A percentile compares a stretch with the other conserved stretches of the same genome.
Conservation (phyloP, 192 early-diverging fungal genomes). For the Podila minutissima region DNA sequence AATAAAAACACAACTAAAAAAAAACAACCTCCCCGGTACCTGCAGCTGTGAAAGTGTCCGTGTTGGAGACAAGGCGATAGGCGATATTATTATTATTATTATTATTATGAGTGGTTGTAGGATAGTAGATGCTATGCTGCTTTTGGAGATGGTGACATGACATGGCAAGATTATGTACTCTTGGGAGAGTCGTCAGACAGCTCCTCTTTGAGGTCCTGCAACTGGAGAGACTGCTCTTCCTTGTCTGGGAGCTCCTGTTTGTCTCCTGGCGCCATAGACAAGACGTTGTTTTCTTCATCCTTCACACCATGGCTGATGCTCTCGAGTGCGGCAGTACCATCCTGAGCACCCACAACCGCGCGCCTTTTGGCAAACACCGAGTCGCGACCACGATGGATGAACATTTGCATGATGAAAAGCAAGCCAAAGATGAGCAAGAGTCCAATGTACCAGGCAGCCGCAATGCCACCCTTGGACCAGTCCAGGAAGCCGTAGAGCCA, state of each 20-base stretch:
- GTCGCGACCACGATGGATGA: slow-evolving; percentile 38
- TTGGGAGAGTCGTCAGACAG: too few relatives aligned
- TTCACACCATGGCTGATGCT: too few relatives aligned
- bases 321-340: slow-evolving; percentile 12
- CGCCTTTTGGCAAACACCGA: slow-evolving; percentile 5
- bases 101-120: too few relatives aligned
- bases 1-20: not conserved
- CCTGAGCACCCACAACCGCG: slow-evolving; percentile 8
- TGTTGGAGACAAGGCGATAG: too few relatives aligned
- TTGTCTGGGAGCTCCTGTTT: not conserved
- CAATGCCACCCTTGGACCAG: slow-evolving; percentile 34
- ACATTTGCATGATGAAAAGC: slow-evolving; percentile 33
- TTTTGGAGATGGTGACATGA: too few relatives aligned
- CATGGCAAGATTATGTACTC: too few relatives aligned
- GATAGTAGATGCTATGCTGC: too few relatives aligned
- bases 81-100: too few relatives aligned
- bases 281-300: too few relatives aligned
- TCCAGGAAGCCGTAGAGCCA: slow-evolving; percentile 50
- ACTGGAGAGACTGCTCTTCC: too few relatives aligned
- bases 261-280: not conserved
- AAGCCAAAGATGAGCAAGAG: slow-evolving; percentile 26
- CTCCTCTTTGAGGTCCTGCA: too few relatives aligned
- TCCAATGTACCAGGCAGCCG: slow-evolving; percentile 38
- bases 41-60: too few relatives aligned
- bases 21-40: not conserved